Evolutionary conservation across 768 basidiomycete species (phyloP).

Genomic region (Pluteus cervinus): DNA sequence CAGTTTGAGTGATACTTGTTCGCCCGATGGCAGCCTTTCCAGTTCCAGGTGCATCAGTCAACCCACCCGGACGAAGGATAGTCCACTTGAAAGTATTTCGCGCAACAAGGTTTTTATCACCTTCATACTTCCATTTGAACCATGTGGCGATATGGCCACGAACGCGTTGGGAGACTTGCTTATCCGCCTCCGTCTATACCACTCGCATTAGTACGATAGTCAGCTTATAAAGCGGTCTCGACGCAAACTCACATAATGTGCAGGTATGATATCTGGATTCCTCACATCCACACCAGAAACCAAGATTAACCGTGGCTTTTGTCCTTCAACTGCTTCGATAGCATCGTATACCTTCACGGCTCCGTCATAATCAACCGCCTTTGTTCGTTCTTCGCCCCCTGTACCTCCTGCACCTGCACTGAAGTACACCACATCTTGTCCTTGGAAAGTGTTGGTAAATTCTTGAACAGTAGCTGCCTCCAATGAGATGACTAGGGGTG

Average conservation of each 20-base stretch:
- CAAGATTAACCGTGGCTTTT: conserved; percentile 49
- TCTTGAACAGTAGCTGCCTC: conserved; percentile 42
- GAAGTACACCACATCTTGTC: conserved; percentile 39
- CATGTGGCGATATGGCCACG: too few species aligned
- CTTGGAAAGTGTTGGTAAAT: conserved; percentile 40
- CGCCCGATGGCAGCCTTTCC: too few species aligned
- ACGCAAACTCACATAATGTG: conserved; percentile 47
- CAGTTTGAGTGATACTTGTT: too few species aligned
- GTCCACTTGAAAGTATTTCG: too few species aligned
- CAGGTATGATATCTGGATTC: conserved; percentile 40
- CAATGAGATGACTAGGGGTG: conserved; percentile 49
- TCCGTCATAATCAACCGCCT: conserved; percentile 55
- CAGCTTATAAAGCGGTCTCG: too few species aligned
- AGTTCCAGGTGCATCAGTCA: too few species aligned
- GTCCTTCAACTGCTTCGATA: conserved; percentile 41
- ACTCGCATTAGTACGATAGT: too few species aligned
- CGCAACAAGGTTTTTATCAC: too few species aligned
- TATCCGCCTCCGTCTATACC: too few species aligned
- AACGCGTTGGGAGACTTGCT: too few species aligned
- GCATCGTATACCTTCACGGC: conserved; percentile 69
- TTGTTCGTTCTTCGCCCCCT: conserved; percentile 48
- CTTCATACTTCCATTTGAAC: too few species aligned
- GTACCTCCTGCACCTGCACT: conserved; percentile 52
- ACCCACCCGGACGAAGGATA: too few species aligned
- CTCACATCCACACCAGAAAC: conserved; percentile 57